Conservation (phyloP, 257 asterid genomes). For the Fraxinus anomala region DNA sequence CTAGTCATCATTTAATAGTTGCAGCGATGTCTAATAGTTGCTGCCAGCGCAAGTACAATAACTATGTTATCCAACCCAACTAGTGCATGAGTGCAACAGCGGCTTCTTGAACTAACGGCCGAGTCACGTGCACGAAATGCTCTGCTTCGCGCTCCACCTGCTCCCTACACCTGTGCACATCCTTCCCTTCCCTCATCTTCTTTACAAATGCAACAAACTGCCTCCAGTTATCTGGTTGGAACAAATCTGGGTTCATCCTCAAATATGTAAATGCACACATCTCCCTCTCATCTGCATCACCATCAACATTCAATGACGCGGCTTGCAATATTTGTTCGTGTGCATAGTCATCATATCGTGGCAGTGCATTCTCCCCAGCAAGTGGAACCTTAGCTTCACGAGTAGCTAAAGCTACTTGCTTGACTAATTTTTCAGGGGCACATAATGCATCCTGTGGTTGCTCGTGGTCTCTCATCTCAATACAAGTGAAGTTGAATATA, state of each 20-base stretch:
- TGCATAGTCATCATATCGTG: conserved; percentile 74
- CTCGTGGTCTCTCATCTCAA: conserved; percentile 94
- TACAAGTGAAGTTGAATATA: conserved; percentile 85
- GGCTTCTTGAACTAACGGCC: conserved; percentile 84
- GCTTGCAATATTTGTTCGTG: conserved; percentile 74
- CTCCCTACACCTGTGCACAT: conserved; percentile 58
- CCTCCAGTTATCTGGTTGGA: conserved; percentile 92
- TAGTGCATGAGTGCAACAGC: conserved; percentile 79
- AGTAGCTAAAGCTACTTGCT: conserved; percentile 86
- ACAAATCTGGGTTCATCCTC: conserved; percentile 84
- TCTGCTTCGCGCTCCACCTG: conserved; percentile 88
- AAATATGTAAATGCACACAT: conserved; percentile 96
- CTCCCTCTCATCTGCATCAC: conserved; percentile 39
- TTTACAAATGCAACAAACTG: conserved; percentile 79
- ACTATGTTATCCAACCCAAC: not conserved
- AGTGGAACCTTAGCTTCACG: conserved; percentile 74
- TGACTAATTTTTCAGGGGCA: conserved; percentile 83
- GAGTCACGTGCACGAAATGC: conserved; percentile 80
- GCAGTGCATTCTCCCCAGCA: conserved; percentile 93
- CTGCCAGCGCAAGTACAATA: not conserved
- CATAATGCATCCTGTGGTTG: conserved; percentile 93
- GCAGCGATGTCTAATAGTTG: not conserved
- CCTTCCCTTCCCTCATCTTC: conserved; percentile 88
- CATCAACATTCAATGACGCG: conserved; percentile 49
- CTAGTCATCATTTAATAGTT: not conserved